These are phyloP conservation scores for Hyaloscypha hepaticicola DNA, from an alignment of 495 filamentous ascomycete genomes.

Conservation along the genomic window DNA sequence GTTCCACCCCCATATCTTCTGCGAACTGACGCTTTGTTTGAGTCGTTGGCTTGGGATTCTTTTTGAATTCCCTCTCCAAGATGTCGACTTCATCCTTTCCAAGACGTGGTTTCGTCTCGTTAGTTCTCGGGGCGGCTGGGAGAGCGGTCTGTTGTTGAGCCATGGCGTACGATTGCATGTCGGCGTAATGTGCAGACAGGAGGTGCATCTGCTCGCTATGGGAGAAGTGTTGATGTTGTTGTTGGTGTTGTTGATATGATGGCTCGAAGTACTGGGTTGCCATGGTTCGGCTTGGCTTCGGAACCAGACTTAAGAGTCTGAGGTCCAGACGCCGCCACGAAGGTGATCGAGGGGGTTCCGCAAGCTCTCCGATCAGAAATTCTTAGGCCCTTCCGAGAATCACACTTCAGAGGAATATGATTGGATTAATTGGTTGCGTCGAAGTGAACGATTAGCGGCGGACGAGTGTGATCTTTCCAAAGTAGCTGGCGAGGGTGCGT, in stretches of 20 bases:
- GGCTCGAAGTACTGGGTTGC: conserved; percentile 25
- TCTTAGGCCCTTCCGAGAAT: not conserved
- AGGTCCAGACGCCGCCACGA: conserved; percentile 1
- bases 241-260: conserved; percentile 23
- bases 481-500: not conserved
- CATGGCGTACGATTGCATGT: conserved; percentile 14
- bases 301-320: conserved; percentile 10
- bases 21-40: conserved; percentile 73
- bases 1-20: conserved; percentile 67
- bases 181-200: conserved; percentile 11
- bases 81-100: conserved; percentile 81
- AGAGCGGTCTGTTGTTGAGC: conserved; percentile 12
- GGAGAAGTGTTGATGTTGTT: conserved; percentile 6
- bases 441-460: not conserved
- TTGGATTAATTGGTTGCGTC: conserved; percentile 2
- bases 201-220: conserved; percentile 20
- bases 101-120: conserved; percentile 62
- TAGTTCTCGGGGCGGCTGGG: conserved; percentile 22
- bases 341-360: not conserved
- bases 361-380: not conserved
- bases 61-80: conserved; percentile 70
- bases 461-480: not conserved
- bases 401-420: not conserved
- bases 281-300: conserved; percentile 19
- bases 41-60: conserved; percentile 76